phyloP scores from a whole-genome alignment of 192 early-diverging fungal species.

The Dimargaris xerosporica region DNA sequence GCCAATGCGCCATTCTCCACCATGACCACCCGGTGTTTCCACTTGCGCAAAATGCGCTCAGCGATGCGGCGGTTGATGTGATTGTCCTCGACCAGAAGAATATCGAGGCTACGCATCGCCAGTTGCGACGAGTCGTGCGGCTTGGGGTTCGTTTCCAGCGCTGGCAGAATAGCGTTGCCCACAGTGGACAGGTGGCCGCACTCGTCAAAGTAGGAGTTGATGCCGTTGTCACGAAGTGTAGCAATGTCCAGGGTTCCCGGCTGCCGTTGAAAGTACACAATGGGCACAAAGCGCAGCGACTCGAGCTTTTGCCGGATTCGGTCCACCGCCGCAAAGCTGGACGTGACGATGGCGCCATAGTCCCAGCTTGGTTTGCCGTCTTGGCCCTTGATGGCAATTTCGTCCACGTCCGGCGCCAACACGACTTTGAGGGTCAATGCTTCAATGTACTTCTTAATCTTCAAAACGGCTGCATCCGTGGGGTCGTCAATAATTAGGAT shows the following conservation, averaged over 20 bases:
- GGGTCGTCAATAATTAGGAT: slow-evolving; percentile 47
- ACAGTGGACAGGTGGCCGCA: slow-evolving; percentile 43
- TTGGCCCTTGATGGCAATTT: background rate
- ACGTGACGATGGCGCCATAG: slow-evolving; percentile 14
- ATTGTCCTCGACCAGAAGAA: slow-evolving; percentile 76
- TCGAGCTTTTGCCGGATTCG: slow-evolving; percentile 15
- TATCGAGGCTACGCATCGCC: slow-evolving; percentile 36
- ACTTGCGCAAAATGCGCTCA: slow-evolving; percentile 52
- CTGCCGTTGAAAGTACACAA: slow-evolving; percentile 39
- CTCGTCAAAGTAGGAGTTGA: slow-evolving; percentile 54
- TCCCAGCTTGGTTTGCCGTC: background rate
- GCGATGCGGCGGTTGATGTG: slow-evolving; percentile 76
- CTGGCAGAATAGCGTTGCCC: slow-evolving; percentile 51
- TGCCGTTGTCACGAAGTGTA: slow-evolving; percentile 40
- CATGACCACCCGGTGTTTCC: slow-evolving; percentile 58
- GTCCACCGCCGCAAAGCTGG: slow-evolving; percentile 12
- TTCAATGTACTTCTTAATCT: slow-evolving; percentile 11
- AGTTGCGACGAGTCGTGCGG: background rate
- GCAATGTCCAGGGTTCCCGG: slow-evolving; percentile 20
- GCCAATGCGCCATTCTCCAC: slow-evolving; percentile 68
- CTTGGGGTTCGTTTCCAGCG: slow-evolving; percentile 45
- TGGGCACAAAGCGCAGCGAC: slow-evolving; percentile 50
- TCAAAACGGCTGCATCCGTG: slow-evolving; percentile 28
- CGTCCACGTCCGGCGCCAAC: background rate
- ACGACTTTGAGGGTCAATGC: background rate